Conservation (phyloP, 352 stramenopile genomes). For the Phytopythium chamaehyphon region DNA sequence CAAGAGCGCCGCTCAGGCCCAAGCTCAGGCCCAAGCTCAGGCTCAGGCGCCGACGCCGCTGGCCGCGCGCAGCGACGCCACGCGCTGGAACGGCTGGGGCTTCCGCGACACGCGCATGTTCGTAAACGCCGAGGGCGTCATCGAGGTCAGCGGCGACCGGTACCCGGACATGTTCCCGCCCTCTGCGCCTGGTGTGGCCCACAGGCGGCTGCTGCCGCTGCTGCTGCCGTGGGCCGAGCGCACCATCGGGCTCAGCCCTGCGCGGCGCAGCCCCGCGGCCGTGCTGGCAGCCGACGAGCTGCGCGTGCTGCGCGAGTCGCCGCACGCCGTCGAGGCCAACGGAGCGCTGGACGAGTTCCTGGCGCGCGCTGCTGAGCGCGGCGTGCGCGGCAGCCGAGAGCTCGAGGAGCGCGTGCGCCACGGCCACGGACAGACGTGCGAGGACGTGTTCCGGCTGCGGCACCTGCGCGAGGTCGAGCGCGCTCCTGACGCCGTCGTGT, state of each 20-base stretch:
- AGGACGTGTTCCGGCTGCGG: conserved; percentile 61
- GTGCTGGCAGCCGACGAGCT: conserved; percentile 30
- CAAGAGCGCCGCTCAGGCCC: too few relatives aligned
- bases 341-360: conserved; percentile 27
- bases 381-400: conserved; percentile 29
- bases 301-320: conserved; percentile 19
- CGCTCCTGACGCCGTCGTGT: conserved; percentile 91
- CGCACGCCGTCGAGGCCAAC: conserved; percentile 1
- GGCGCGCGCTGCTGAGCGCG: conserved; percentile 12
- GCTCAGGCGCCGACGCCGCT: conserved; percentile 6
- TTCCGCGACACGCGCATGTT: conserved; percentile 70
- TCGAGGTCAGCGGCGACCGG: conserved; percentile 56
- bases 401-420: conserved; percentile 61
- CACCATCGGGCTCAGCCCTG: conserved; percentile 42
- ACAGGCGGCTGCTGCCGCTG: conserved; percentile 41
- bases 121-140: conserved; percentile 43
- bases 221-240: conserved; percentile 58
- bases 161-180: conserved; percentile 60
- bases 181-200: conserved; percentile 7
- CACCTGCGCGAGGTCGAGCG: conserved; percentile 40
- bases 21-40: too few relatives aligned
- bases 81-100: conserved; percentile 73
- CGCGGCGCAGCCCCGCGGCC: conserved; percentile 27
- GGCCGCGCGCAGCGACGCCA: conserved; percentile 26
- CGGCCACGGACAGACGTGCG: conserved; percentile 67